Evolutionary conservation across 805 yeast genomes (phyloP).

Genomic region (Lipomyces sp.): DNA sequence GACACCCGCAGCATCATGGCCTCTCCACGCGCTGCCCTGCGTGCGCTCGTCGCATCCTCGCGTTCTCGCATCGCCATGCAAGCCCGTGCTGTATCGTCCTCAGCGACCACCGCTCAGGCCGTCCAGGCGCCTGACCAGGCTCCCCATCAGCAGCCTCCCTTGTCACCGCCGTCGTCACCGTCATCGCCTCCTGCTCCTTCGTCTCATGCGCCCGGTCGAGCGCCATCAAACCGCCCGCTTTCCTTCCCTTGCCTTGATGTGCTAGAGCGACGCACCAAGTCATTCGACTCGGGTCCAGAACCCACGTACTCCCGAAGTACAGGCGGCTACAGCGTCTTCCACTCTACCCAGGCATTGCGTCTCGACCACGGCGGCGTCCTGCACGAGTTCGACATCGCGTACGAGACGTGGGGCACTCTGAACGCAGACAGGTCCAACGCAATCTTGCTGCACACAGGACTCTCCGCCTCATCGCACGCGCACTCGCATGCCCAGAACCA

Average conservation of each 20-base stretch:
- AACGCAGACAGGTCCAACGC: slow-evolving; percentile 65
- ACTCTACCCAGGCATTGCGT: slow-evolving; percentile 55
- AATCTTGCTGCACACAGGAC: slow-evolving; percentile 80
- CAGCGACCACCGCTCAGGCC: slow-evolving; percentile 9
- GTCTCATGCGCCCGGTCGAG: slow-evolving; percentile 4
- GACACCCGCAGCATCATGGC: background rate
- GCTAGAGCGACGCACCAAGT: slow-evolving; percentile 48
- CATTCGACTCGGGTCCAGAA: slow-evolving; percentile 62
- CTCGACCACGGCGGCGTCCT: slow-evolving; percentile 80
- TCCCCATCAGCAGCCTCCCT: background rate
- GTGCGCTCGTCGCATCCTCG: too few species aligned
- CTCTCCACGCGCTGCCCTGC: background rate
- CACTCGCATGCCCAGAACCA: slow-evolving; percentile 68
- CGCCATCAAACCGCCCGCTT: slow-evolving; percentile 60
- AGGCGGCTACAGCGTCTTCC: slow-evolving; percentile 62
- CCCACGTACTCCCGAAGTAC: slow-evolving; percentile 72
- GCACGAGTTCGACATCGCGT: slow-evolving; percentile 77
- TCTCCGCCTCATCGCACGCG: slow-evolving; percentile 93
- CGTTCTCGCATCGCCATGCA: too few species aligned
- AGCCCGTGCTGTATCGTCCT: too few species aligned
- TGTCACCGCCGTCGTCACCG: background rate
- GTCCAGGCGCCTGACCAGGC: background rate
- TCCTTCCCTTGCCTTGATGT: slow-evolving; percentile 83
- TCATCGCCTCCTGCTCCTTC: slow-evolving; percentile 1
- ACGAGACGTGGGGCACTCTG: slow-evolving; percentile 85